phyloP scores from a whole-genome alignment of 768 basidiomycete genomes.

The Tylopilus rubrobrunneus region DNA sequence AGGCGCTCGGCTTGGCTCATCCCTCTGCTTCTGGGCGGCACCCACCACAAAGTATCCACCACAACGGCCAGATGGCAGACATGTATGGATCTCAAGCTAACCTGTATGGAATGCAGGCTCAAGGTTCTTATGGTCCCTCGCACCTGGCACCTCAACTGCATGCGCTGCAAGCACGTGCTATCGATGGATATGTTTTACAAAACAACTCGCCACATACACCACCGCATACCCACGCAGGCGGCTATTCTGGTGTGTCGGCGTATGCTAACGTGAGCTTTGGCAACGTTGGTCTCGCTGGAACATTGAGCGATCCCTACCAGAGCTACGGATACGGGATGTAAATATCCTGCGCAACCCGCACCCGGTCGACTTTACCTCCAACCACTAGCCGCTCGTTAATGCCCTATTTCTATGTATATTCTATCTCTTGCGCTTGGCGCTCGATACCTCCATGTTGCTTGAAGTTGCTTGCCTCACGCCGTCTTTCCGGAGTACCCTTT shows the following conservation, averaged over 20 bases:
- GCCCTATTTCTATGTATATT: slow-evolving; percentile 37
- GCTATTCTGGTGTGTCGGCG: slow-evolving; percentile 54
- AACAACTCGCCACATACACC: slow-evolving; percentile 64
- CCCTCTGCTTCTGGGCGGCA: slow-evolving; percentile 50
- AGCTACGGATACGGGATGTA: slow-evolving; percentile 80
- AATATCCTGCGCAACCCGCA: slow-evolving; percentile 27
- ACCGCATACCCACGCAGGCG: slow-evolving; percentile 49
- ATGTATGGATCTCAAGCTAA: slow-evolving; percentile 61
- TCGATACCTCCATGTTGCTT: slow-evolving; percentile 31
- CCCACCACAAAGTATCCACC: slow-evolving; percentile 49
- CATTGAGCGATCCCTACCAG: slow-evolving; percentile 75
- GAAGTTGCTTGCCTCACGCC: slow-evolving; percentile 35
- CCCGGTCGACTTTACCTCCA: slow-evolving; percentile 23
- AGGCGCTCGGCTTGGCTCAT: slow-evolving; percentile 46
- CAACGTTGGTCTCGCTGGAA: slow-evolving; percentile 43
- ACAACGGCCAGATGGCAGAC: slow-evolving; percentile 54
- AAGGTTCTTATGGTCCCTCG: slow-evolving; percentile 55
- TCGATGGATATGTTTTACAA: slow-evolving; percentile 81
- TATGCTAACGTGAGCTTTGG: slow-evolving; percentile 55
- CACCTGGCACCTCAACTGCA: slow-evolving; percentile 55
- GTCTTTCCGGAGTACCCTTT: slow-evolving; percentile 33
- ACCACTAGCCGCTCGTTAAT: slow-evolving; percentile 28
- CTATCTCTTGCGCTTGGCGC: slow-evolving; percentile 33
- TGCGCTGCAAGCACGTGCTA: slow-evolving; percentile 62
- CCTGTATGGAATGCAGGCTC: slow-evolving; percentile 57